Evolutionary conservation across 2,329 filamentous ascomycete genomes (phyloP), one percentile per base, ranked within the genome.

Genomic region (Arthroderma sp.): DNA sequence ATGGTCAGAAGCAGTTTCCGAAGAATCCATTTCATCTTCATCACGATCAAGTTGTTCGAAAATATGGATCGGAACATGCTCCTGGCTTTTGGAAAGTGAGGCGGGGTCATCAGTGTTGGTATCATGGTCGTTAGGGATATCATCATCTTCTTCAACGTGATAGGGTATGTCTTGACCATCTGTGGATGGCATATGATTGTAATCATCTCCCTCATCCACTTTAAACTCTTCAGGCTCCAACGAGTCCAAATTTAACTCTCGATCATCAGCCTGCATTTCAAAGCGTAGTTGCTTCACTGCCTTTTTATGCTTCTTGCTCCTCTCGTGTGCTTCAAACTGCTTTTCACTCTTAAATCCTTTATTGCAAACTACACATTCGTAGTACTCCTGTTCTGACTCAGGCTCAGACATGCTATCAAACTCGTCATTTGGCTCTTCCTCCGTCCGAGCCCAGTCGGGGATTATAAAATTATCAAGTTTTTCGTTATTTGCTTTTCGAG

Each of bases 281-380:
- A 77, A 74, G 55, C 78, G 79, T 34, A 98, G 65, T 49, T 87
- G 77, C 52, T 88, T 81, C 5, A 95, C 74, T 2, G 86, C 82
- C 60, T 94, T 96, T 49, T 81, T 65, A 57, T 98, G 91, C 64
- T 96, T 98, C 62, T 94, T 98, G 70, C 89, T 96, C 66, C 83
- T 86, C 66, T 95, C 88, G 56, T 98, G 91, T 3, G 83, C 81
- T 56, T 93, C 80, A 49, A 83, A 87, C 58, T 96, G 89, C 52
- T 86, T 87, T 59, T 94, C 84, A 56, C 88, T 96, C 64, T 95
- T 84, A 62, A 89, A 91, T 1, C 58, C 71, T 60, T 81, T 81
- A 49, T 71, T 66, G 55, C 78, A 81, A 5, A 74, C 75, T 31
- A 81, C 73, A 51, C 78, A 81, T 52, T 80, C 77, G 48, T 72